Conservation (phyloP, 2,329 filamentous ascomycete species). For the Hypoxylon sp. region DNA sequence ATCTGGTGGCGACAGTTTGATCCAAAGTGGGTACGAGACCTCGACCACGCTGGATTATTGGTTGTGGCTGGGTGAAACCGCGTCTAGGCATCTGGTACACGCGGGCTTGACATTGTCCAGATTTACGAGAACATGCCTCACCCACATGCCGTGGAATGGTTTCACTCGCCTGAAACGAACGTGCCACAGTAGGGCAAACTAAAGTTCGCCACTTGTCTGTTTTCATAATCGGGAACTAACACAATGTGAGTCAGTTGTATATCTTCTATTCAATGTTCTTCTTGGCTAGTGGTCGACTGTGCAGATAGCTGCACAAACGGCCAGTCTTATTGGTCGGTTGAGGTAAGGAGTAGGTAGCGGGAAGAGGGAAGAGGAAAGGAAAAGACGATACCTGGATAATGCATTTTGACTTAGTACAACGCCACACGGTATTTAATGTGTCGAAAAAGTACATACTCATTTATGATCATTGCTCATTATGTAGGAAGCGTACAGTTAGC, state of each 20-base stretch:
- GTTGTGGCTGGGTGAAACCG: no score
- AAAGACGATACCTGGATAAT: background rate
- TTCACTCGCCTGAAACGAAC: background rate
- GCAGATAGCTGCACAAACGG: background rate
- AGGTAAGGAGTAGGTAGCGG: background rate
- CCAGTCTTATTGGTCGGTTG: background rate
- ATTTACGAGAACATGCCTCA: constrained; percentile 1
- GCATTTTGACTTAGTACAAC: background rate
- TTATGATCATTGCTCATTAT: constrained; percentile 19
- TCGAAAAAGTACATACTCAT: constrained; percentile 1
- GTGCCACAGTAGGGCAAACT: background rate
- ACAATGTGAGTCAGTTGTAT: background rate
- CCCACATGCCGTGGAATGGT: background rate
- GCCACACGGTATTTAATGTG: background rate
- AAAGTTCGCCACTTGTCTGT: background rate
- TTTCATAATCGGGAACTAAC: background rate
- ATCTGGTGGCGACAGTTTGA: background rate
- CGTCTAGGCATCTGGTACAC: background rate
- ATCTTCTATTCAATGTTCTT: background rate
- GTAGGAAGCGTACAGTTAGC: background rate
- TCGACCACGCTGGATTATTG: background rate
- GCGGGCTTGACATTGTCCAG: background rate
- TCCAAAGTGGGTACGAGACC: background rate
- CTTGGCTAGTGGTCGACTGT: background rate
- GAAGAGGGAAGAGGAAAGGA: background rate